Base-by-base conservation (phyloP, 257 asterid species). In the Osmanthus fragrans region DNA sequence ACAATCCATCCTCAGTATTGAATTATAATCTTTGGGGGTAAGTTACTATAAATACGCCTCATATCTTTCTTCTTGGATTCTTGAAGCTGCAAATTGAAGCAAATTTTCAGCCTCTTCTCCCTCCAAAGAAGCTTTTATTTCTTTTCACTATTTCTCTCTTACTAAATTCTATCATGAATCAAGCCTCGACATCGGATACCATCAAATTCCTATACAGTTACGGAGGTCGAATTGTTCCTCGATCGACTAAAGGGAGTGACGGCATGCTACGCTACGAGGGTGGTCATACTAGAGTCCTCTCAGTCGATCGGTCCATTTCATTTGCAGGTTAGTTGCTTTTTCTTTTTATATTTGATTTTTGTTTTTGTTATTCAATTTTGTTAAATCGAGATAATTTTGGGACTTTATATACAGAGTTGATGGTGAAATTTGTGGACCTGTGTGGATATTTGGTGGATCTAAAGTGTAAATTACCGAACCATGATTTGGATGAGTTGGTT, bases 201-300 rank as follows among this genome's bases (percentile, higher is more conserved):
- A 63, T 94, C 89, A 92, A 94, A 77, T 89, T 94, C 75, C 90
- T 94, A 47, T 94, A 90, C 88, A 94, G 97, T 71, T 94, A 92
- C 84, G 88, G 90, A 67, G 98, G 98, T 27, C 88, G 70, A 47
- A 92, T 94, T 72, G 32, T 88, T 7, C 94, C 94, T 66, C 96
- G 97, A 19, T 86, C 73, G 29, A 37, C 85, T 36, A 3, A 58
- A 58, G 66, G 29, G 66, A 16, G 16, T 21, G 98, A 91, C 83
- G 98, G 93, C 79, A 70, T 63, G 36, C 98, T 94, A 81, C 94
- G 97, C 0, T 90, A 94, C 86, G 72, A 77, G 79, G 97, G 97
- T 68, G 98, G 98, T 3, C 70, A 56, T 81, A 94, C 92, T 3
- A 93, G 98, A 54, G 91, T 91, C 64, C 93, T 94, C 76, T 63